A percentile compares a stretch with the other conserved stretches of the same genome.
Evolutionary conservation across 768 basidiomycete species (phyloP).

Genomic region (Naganishia friedmannii): DNA sequence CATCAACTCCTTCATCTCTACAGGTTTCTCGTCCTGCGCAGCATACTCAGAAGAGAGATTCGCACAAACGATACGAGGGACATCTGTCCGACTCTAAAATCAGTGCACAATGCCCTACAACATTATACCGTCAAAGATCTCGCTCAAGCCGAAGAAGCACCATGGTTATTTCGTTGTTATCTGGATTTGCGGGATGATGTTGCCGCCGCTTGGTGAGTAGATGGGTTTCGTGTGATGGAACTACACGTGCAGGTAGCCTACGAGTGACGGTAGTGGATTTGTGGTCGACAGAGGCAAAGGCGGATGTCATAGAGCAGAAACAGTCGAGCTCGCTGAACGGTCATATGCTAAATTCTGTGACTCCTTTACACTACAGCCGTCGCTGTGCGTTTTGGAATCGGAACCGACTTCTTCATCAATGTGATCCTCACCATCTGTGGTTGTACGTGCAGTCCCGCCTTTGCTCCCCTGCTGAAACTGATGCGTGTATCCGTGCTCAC

Average conservation of each 20-base stretch:
- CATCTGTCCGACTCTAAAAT: background rate
- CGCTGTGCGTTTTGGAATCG: constrained; percentile 87
- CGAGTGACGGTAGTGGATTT: too few relatives aligned
- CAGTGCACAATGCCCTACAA: background rate
- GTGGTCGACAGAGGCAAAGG: background rate
- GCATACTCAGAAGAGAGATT: background rate
- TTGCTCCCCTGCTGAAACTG: background rate
- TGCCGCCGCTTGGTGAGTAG: constrained; percentile 79
- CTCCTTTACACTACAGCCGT: constrained; percentile 63
- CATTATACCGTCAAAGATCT: constrained; percentile 56
- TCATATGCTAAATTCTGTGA: background rate
- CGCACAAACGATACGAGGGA: background rate
- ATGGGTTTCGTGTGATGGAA: too few relatives aligned
- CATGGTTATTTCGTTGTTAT: constrained; percentile 79
- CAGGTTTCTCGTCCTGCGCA: background rate
- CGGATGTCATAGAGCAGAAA: background rate
- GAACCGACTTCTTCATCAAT: constrained; percentile 87
- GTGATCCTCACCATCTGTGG: constrained; percentile 81
- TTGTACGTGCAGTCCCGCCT: constrained; percentile 55
- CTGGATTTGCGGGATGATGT: constrained; percentile 81
- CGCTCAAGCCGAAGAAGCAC: constrained; percentile 66
- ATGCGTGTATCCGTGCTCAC: too few relatives aligned
- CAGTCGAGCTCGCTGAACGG: background rate
- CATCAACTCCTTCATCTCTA: background rate
- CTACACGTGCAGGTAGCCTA: too few relatives aligned